Base-by-base conservation (phyloP, 805 yeast genomes). In the Sugiyamaella mastotermitis region DNA sequence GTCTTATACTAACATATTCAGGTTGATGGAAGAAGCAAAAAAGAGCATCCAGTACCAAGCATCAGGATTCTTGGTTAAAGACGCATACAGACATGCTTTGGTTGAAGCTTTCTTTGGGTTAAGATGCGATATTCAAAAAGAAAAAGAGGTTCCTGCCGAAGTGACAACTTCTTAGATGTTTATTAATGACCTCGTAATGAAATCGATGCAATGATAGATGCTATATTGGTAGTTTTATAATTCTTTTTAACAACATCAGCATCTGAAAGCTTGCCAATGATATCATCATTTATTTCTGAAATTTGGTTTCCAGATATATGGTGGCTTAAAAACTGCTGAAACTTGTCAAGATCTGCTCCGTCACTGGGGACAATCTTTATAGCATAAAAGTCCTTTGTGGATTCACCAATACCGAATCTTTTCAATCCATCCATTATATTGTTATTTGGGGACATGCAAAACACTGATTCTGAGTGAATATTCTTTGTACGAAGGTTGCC, bases 101-200 rank as follows among this genome's bases (percentile, higher is more conserved):
- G 82, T 83, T 41, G 92, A 83, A 48, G 97, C 97, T 4, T 90
- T 88, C 51, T 75, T 79, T 64, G 97, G 97, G 0, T 65, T 92
- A 43, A 88, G 85, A 11, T 87, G 96, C 57, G 71, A 80, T 41
- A 72, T 92, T 19, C 80, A 76, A 27, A 69, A 64, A 29, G 88
- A 82, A 33, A 40, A 37, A 32, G 36, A 8, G 13, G 15, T 13
- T 15, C 13, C 19, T 10, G 8, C 11, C 15, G 27, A 10, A 17
- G 16, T 14, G 15, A 11, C 24, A 8, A 11, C 21, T 32, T 8
- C 17, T 9, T 21, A 34, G 7, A 15, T 9, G 7, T 21, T 51
- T 42, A 33, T 25, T 31, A 37, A 28, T 38, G 46, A 15, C 51
- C 48, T 30, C 51, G 34, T 17, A 53, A 44, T 3, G 39, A 37